Conservation (phyloP, 352 stramenopile genomes). For the Phytopythium delawarense region DNA sequence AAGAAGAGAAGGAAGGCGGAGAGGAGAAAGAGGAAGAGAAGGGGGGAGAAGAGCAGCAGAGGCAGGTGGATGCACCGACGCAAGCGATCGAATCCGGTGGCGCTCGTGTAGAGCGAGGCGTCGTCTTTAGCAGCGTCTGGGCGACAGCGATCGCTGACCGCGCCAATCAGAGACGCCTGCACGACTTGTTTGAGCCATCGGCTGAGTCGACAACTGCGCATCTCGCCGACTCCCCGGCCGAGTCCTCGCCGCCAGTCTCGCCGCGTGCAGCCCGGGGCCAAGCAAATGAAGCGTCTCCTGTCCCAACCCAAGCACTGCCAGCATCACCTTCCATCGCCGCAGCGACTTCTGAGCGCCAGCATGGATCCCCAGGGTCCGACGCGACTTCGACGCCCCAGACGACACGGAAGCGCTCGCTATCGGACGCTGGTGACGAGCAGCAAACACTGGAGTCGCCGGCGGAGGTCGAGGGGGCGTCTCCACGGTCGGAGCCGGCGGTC, state of each 20-base stretch:
- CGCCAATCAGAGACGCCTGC: conserved; percentile 16
- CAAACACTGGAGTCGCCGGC: background rate
- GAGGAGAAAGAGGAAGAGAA: background rate
- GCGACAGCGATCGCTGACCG: conserved; percentile 6
- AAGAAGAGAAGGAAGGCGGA: background rate
- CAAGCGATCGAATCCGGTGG: background rate
- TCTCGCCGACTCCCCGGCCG: background rate
- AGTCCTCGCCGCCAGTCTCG: background rate
- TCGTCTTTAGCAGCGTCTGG: conserved; percentile 25
- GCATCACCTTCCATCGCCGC: background rate
- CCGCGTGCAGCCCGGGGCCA: background rate
- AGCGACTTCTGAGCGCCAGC: background rate
- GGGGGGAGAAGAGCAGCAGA: background rate
- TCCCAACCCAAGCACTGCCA: background rate
- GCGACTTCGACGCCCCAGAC: background rate
- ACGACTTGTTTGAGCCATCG: conserved; percentile 14
- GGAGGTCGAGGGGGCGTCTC: background rate
- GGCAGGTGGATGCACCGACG: background rate
- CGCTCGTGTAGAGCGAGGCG: conserved; percentile 2
- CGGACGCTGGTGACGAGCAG: background rate
- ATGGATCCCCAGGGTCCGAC: background rate
- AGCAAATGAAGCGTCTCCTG: background rate
- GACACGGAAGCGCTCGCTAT: background rate
- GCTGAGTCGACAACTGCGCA: background rate
- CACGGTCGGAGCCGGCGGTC: background rate